Evolutionary conservation across 1,284 basidiomycete species (phyloP).

Genomic region (Ganoderma meredithae): DNA sequence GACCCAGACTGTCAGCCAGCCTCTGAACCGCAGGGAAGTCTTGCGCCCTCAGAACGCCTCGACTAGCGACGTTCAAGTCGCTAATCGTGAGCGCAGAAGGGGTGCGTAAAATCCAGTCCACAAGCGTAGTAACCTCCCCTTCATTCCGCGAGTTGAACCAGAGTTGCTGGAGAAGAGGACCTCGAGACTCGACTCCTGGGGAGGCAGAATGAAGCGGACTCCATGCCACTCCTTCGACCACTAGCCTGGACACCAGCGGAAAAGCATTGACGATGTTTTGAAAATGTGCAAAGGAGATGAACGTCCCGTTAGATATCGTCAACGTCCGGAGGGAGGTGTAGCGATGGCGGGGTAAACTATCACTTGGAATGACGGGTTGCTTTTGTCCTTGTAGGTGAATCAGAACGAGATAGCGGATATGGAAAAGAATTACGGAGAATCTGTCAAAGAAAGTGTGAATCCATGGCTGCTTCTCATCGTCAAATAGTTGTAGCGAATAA

Average conservation of each 20-base stretch:
- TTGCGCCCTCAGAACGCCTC: constrained; percentile 4
- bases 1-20: constrained; percentile 14
- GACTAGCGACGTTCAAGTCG: constrained; percentile 23
- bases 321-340: constrained; percentile 21
- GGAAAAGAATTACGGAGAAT: constrained; percentile 7
- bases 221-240: constrained; percentile 24
- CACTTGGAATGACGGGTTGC: constrained; percentile 1
- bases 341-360: background rate
- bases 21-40: constrained; percentile 17
- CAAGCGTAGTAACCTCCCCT: constrained; percentile 16
- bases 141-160: constrained; percentile 25
- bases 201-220: background rate
- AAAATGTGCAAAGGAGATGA: constrained; percentile 26
- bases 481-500: constrained; percentile 24
- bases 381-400: constrained; percentile 2
- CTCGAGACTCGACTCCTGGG: background rate
- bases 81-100: constrained; percentile 17
- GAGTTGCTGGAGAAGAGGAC: constrained; percentile 18
- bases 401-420: constrained; percentile 9
- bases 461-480: constrained; percentile 28
- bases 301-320: constrained; percentile 19
- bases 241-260: constrained; percentile 13
- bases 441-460: constrained; percentile 22
- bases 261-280: constrained; percentile 22
- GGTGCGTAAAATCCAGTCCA: constrained; percentile 25